Conservation (phyloP, 2,329 filamentous ascomycete genomes). For the Mollisiaceae sp. region DNA sequence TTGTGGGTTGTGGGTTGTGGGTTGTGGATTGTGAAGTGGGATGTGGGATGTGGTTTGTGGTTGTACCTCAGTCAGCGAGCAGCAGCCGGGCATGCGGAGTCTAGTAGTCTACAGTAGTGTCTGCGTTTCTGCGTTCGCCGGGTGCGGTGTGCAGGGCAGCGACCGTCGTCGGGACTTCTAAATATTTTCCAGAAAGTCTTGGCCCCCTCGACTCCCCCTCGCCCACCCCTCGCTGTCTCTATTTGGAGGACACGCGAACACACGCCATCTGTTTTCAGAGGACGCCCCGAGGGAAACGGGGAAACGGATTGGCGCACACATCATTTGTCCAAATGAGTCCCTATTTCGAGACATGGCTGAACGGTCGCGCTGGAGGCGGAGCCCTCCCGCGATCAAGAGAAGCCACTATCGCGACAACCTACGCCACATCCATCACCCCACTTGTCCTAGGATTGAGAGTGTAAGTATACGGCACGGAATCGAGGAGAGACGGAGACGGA, state of each 20-base stretch:
- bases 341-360: slow-evolving; percentile 9
- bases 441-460: slow-evolving; percentile 2
- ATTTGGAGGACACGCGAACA: background rate
- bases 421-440: slow-evolving; percentile 9
- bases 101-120: background rate
- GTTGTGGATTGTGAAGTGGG: too few species aligned
- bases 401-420: slow-evolving; percentile 5
- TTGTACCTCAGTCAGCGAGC: background rate
- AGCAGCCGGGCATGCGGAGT: background rate
- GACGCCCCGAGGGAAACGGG: background rate
- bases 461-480: background rate
- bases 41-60: background rate
- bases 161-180: background rate
- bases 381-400: slow-evolving; percentile 5
- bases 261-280: background rate
- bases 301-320: background rate
- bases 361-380: background rate
- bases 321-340: background rate
- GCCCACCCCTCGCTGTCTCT: background rate
- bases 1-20: too few species aligned
- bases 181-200: background rate
- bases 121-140: background rate
- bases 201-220: background rate
- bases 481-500: background rate
- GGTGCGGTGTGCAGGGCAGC: background rate